Evolutionary conservation across 768 basidiomycete species (phyloP).

Genomic region (Lentinula guzmanii): DNA sequence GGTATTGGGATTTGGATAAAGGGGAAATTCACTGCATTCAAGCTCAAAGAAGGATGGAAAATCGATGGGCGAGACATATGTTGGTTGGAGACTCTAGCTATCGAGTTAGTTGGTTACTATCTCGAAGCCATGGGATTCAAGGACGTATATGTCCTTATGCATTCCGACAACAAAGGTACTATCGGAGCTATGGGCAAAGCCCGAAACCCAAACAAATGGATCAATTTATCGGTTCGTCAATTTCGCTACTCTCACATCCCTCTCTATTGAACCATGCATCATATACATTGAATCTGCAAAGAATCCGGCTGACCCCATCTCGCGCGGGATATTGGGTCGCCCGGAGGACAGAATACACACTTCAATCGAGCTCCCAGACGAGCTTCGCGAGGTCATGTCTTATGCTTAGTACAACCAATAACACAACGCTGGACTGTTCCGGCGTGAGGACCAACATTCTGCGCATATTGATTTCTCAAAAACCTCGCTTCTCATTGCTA

Average conservation of each 20-base stretch:
- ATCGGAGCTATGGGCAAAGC: constrained; percentile 11
- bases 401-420: no score
- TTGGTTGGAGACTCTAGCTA: constrained; percentile 2
- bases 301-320: constrained; percentile 26
- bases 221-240: constrained; percentile 22
- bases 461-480: no score
- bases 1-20: constrained; percentile 12
- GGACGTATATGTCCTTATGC: constrained; percentile 15
- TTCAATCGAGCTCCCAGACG: no score
- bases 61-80: constrained; percentile 2
- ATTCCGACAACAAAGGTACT: constrained; percentile 26
- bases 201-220: constrained; percentile 6
- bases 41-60: constrained; percentile 10
- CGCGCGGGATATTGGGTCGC: no score
- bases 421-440: no score
- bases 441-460: no score
- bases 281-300: constrained; percentile 12
- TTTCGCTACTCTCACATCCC: constrained; percentile 2
- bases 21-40: constrained; percentile 11
- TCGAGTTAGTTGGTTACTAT: constrained; percentile 12
- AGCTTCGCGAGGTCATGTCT: no score
- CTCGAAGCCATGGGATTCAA: constrained; percentile 9
- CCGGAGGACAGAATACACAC: no score
- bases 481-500: no score
- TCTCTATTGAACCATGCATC: constrained; percentile 11